Evolutionary conservation across 2,329 filamentous ascomycete genomes (phyloP).

Genomic region (Chaetomium globosum): DNA sequence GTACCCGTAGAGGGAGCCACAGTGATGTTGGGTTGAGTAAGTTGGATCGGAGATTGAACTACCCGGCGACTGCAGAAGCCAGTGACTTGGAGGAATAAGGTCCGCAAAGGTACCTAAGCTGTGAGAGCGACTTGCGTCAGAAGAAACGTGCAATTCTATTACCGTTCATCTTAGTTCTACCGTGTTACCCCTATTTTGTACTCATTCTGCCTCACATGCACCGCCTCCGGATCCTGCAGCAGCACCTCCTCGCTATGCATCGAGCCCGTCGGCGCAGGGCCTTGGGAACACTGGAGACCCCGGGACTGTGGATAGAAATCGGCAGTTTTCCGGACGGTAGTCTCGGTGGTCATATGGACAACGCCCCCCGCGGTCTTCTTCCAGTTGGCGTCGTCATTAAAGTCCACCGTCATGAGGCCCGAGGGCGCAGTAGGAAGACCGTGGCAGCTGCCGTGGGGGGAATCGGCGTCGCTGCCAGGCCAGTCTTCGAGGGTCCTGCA

Average conservation of each 20-base stretch:
- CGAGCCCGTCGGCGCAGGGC: neutral
- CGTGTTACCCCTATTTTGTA: neutral
- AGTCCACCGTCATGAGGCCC: conserved; percentile 21
- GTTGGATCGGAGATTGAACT: neutral
- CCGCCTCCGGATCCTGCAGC: neutral
- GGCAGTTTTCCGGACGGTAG: neutral
- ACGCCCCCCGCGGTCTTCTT: neutral
- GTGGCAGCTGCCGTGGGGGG: neutral
- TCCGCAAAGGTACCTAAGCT: neutral
- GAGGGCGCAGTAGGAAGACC: conserved; percentile 3
- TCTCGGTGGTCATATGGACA: neutral
- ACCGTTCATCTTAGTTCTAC: neutral
- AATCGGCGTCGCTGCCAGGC: conserved; percentile 3
- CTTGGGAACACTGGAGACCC: neutral
- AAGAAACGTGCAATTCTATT: neutral
- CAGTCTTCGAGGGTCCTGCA: conserved; percentile 10
- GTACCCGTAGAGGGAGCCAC: too few species aligned
- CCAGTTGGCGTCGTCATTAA: conserved; percentile 13
- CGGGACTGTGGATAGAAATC: neutral
- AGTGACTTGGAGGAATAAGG: neutral
- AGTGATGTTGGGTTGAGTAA: too few species aligned
- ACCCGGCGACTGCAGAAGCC: neutral
- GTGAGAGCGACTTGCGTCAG: neutral
- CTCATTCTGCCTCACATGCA: neutral
- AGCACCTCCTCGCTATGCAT: conserved; percentile 4